phyloP scores from a whole-genome alignment of 345 rosid species.

The Bruguiera sexangula region DNA sequence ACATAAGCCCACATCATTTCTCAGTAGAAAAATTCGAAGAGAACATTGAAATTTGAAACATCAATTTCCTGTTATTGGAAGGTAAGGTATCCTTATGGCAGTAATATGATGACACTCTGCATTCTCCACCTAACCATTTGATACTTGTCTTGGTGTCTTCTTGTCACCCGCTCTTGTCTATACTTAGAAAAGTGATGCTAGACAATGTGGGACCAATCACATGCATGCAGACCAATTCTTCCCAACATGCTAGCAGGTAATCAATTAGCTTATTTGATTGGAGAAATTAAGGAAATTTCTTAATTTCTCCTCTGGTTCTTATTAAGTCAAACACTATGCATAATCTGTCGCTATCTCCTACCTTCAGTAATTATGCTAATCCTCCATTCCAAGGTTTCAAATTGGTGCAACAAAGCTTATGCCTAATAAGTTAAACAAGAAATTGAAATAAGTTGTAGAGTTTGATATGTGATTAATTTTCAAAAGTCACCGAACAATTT shows the following conservation, averaged over 20 bases:
- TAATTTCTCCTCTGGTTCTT: background rate
- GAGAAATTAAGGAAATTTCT: background rate
- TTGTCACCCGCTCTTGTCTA: background rate
- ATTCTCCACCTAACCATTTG: constrained; percentile 1
- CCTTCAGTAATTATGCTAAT: constrained; percentile 5
- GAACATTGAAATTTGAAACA: background rate
- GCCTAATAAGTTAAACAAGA: background rate
- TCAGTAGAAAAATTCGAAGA: background rate
- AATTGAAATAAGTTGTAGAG: too few relatives aligned
- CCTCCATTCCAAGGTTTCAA: background rate
- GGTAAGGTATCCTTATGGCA: background rate
- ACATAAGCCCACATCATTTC: background rate
- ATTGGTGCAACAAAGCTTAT: constrained; percentile 12
- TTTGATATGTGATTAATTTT: too few relatives aligned
- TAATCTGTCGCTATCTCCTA: background rate
- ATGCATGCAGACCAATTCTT: background rate
- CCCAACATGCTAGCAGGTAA: background rate
- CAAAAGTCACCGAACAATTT: too few relatives aligned
- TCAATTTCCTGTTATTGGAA: background rate
- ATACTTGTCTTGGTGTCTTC: constrained; percentile 1
- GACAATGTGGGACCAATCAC: constrained; percentile 9
- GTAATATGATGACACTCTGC: too few relatives aligned
- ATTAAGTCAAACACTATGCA: background rate
- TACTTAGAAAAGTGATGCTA: background rate
- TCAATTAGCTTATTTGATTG: background rate